Percentiles rank a stretch among this genome's conserved stretches.
phyloP scores from a whole-genome alignment of 257 asterid species.

The Solanum pimpinellifolium region DNA sequence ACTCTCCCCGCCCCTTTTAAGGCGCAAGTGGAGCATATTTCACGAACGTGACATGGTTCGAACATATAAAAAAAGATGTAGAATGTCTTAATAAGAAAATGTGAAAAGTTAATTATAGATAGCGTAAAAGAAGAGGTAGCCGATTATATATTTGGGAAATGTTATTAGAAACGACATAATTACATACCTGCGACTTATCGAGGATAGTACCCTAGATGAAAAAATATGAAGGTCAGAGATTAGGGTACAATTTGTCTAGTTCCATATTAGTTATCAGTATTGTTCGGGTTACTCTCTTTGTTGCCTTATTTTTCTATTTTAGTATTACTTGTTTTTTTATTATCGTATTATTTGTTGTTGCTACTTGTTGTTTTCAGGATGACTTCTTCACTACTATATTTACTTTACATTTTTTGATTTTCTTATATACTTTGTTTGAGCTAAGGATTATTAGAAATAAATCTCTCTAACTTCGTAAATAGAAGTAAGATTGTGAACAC shows the following conservation, averaged over 20 bases:
- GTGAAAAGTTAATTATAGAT: neutral
- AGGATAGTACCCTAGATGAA: neutral
- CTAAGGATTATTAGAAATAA: fast-evolving
- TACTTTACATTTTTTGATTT: too few relatives aligned
- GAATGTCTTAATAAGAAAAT: fast-evolving
- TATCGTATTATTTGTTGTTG: neutral
- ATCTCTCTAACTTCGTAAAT: neutral
- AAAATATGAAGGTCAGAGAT: too few relatives aligned
- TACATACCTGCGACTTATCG: neutral
- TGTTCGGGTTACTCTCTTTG: neutral
- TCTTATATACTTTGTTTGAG: too few relatives aligned
- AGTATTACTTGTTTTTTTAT: neutral
- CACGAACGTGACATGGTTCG: neutral
- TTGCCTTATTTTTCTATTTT: neutral
- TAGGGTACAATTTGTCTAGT: neutral
- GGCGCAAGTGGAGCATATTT: neutral
- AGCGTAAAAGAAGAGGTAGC: neutral
- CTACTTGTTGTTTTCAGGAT: neutral
- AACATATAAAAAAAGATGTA: neutral
- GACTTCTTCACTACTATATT: neutral
- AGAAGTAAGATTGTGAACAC: neutral
- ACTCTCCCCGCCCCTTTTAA: neutral
- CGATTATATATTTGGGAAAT: too few relatives aligned
- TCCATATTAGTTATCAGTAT: too few relatives aligned
- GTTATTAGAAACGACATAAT: neutral